These are phyloP conservation scores for Rossbeevera mucosa DNA, from an alignment of 768 basidiomycete species.

Conservation along the genomic window DNA sequence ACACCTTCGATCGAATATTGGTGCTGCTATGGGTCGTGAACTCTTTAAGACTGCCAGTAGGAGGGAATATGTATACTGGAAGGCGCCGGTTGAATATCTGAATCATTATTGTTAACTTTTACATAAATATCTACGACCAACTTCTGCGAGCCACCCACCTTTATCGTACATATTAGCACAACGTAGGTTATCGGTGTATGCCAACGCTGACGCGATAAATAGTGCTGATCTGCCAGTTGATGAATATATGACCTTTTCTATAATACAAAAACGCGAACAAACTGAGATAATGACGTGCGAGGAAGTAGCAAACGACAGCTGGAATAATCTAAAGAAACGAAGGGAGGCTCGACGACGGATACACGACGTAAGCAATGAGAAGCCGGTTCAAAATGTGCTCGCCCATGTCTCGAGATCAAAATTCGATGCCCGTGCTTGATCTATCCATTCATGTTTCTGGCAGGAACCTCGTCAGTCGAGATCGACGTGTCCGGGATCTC, in stretches of 20 bases:
- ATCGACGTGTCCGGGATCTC: not conserved
- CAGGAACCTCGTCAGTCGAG: constrained; percentile 6
- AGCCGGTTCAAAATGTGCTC: constrained; percentile 53
- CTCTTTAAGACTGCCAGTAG: not conserved
- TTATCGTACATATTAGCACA: no score
- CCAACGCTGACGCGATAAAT: not conserved
- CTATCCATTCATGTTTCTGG: constrained; percentile 75
- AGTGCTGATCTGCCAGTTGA: not conserved
- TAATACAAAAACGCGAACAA: constrained; percentile 29
- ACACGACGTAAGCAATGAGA: constrained; percentile 12
- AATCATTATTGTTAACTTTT: not conserved
- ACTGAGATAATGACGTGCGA: constrained; percentile 29
- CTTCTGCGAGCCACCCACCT: not conserved
- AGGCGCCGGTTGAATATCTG: not conserved
- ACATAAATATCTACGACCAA: not conserved
- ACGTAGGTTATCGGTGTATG: not conserved
- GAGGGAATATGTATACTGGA: not conserved
- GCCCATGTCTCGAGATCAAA: constrained; percentile 82
- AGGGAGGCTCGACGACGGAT: constrained; percentile 7
- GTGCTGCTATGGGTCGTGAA: constrained; percentile 10
- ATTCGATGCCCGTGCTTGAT: constrained; percentile 50
- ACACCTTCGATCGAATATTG: constrained; percentile 8
- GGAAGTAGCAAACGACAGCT: constrained; percentile 25
- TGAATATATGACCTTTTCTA: constrained; percentile 21
- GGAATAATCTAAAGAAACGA: constrained; percentile 21